Percentiles rank a stretch among this genome's conserved stretches.
Conservation (phyloP, 371 early-diverging fungal species). For the Actinomucor elegans region DNA sequence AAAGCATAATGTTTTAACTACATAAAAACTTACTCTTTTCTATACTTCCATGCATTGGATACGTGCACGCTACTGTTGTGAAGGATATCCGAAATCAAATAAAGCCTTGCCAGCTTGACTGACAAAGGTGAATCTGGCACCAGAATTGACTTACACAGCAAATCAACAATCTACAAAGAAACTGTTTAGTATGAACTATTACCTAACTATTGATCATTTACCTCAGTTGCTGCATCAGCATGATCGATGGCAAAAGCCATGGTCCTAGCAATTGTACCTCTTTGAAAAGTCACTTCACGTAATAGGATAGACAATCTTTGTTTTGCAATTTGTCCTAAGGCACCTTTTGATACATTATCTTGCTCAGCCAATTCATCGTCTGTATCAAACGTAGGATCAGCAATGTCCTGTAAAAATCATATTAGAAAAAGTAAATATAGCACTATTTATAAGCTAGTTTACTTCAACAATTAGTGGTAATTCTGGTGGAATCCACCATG, state of each 20-base stretch:
- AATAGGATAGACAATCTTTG: slow-evolving; percentile 60
- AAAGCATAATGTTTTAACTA: too few species aligned
- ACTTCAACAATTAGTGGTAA: slow-evolving; percentile 73
- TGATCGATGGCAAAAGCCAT: slow-evolving; percentile 91
- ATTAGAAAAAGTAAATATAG: too few species aligned
- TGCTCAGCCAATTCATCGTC: slow-evolving; percentile 59
- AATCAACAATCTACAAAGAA: slow-evolving; percentile 58
- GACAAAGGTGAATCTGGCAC: slow-evolving; percentile 60
- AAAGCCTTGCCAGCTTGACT: slow-evolving; percentile 74
- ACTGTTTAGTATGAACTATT: not conserved
- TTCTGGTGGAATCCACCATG: slow-evolving; percentile 86
- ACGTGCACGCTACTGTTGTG: slow-evolving; percentile 81
- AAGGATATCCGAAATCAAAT: slow-evolving; percentile 84
- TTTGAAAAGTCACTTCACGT: slow-evolving; percentile 54
- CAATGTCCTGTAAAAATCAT: slow-evolving; percentile 33
- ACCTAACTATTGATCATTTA: slow-evolving; percentile 9
- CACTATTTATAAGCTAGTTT: too few species aligned
- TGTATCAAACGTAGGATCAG: slow-evolving; percentile 38
- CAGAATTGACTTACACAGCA: slow-evolving; percentile 64
- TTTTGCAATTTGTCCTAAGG: slow-evolving; percentile 60
- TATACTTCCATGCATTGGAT: slow-evolving; percentile 86
- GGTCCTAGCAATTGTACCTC: slow-evolving; percentile 72
- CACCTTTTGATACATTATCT: slow-evolving; percentile 52
- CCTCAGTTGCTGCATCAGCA: slow-evolving; percentile 80
- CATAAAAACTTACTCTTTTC: slow-evolving; percentile 54